These are phyloP conservation scores for Beauveria asiatica DNA, from an alignment of 2,329 filamentous ascomycete genomes.

Conservation along the genomic window DNA sequence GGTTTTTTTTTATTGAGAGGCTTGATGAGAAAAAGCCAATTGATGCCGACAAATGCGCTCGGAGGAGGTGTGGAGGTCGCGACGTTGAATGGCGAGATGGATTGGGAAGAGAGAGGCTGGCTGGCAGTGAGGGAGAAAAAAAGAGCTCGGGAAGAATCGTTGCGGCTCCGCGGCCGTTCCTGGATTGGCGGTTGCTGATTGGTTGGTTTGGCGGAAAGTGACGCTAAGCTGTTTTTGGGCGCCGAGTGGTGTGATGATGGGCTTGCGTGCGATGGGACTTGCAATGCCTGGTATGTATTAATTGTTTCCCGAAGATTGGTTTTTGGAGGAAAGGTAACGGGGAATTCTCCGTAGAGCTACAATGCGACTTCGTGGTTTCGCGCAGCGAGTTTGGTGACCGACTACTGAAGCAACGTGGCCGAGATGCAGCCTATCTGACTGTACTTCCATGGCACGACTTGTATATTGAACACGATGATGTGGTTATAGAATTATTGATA, in stretches of 20 bases:
- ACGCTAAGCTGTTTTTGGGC: conserved; percentile 25
- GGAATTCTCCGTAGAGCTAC: too few species aligned
- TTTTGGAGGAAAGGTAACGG: too few species aligned
- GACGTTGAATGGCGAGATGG: conserved; percentile 16
- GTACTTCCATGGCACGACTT: too few species aligned
- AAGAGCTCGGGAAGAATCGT: conserved; percentile 40
- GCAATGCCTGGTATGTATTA: too few species aligned
- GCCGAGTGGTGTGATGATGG: not conserved
- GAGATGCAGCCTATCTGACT: too few species aligned
- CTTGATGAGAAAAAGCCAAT: conserved; percentile 25
- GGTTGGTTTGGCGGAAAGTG: not conserved
- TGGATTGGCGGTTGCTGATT: conserved; percentile 14
- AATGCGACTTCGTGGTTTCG: too few species aligned
- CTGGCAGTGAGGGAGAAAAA: conserved; percentile 32
- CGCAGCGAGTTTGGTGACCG: too few species aligned
- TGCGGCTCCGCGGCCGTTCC: conserved; percentile 16
- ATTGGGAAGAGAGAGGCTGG: conserved; percentile 14
- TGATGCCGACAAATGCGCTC: conserved; percentile 19
- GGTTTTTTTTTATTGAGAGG: conserved; percentile 15
- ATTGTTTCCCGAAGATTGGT: too few species aligned
- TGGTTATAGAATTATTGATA: too few species aligned
- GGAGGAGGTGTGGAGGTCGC: not conserved
- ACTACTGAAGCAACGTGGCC: too few species aligned
- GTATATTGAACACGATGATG: too few species aligned
- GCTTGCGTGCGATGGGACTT: not conserved